Conservation (phyloP, 2,329 filamentous ascomycete species). For the Mycosphaerella sp. region DNA sequence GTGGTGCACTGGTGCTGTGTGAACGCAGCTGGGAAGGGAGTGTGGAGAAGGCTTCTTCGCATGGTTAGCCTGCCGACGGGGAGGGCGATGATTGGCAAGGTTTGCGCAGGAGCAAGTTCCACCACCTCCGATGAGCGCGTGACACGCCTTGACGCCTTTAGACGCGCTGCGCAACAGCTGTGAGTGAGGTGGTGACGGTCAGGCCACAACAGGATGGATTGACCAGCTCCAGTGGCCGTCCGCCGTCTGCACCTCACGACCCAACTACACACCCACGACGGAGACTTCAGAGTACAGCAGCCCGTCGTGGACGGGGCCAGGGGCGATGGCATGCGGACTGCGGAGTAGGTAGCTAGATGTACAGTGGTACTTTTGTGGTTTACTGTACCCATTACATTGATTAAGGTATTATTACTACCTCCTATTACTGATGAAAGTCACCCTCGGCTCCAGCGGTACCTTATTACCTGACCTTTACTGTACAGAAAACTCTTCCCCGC, state of each 20-base stretch:
- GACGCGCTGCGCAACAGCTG: neutral
- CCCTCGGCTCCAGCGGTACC: too few relatives aligned
- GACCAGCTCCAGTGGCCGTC: neutral
- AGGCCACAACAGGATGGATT: neutral
- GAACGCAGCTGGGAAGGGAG: conserved; percentile 12
- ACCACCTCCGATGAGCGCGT: conserved; percentile 13
- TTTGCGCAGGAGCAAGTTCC: conserved; percentile 11
- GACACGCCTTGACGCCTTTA: conserved; percentile 9
- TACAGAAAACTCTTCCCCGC: conserved; percentile 6
- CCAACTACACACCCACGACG: neutral
- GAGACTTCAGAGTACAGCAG: conserved; percentile 6
- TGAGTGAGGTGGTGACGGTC: too few relatives aligned
- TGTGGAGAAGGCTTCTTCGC: conserved; percentile 18
- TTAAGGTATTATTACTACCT: too few relatives aligned
- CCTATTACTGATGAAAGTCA: too few relatives aligned
- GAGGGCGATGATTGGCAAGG: conserved; percentile 21
- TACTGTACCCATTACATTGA: conserved; percentile 11
- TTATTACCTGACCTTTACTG: too few relatives aligned
- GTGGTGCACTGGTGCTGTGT: neutral
- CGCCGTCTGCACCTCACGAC: conserved; percentile 1
- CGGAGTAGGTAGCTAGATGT: conserved; percentile 13
- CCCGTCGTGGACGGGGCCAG: conserved; percentile 20
- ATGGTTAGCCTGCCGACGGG: conserved; percentile 15
- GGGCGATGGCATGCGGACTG: conserved; percentile 10
- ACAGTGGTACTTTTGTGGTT: neutral